Evolutionary conservation across 73 alveolate genomes (phyloP).

Genomic region (Paramecium pentaurelia): DNA sequence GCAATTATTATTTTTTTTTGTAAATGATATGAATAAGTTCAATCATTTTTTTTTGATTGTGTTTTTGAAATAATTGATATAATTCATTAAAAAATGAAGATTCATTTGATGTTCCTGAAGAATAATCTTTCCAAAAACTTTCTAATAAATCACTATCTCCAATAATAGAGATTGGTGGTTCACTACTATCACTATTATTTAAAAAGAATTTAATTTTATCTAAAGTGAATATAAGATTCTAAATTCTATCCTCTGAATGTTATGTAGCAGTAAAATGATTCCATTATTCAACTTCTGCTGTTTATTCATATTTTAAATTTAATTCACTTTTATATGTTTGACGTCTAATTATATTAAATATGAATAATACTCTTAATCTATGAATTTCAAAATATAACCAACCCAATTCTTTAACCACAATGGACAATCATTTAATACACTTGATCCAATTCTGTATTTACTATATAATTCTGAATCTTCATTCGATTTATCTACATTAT

Average conservation of each 20-base stretch:
- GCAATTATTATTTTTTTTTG: neutral
- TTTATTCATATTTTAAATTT: neutral
- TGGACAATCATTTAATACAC: conserved; percentile 84
- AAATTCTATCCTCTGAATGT: conserved; percentile 59
- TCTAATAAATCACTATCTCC: neutral
- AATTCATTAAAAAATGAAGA: conserved; percentile 7
- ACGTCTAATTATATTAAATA: neutral
- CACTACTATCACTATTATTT: neutral
- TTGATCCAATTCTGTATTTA: conserved; percentile 74
- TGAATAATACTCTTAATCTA: conserved; percentile 81
- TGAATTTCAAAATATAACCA: conserved; percentile 82
- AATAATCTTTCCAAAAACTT: conserved; percentile 16
- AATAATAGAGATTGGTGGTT: conserved; percentile 1
- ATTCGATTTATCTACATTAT: neutral
- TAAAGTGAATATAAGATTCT: conserved; percentile 58
- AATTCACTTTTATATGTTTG: neutral
- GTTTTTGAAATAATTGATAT: neutral
- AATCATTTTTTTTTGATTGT: neutral
- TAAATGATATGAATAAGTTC: neutral
- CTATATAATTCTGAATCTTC: conserved; percentile 59
- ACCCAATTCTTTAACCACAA: conserved; percentile 95
- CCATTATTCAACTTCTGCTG: neutral
- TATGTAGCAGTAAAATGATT: neutral
- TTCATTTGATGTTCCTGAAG: neutral
- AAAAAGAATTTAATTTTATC: conserved; percentile 62